Base-by-base conservation (phyloP, 2,329 filamentous ascomycete species). In the Penicillium sp. region DNA sequence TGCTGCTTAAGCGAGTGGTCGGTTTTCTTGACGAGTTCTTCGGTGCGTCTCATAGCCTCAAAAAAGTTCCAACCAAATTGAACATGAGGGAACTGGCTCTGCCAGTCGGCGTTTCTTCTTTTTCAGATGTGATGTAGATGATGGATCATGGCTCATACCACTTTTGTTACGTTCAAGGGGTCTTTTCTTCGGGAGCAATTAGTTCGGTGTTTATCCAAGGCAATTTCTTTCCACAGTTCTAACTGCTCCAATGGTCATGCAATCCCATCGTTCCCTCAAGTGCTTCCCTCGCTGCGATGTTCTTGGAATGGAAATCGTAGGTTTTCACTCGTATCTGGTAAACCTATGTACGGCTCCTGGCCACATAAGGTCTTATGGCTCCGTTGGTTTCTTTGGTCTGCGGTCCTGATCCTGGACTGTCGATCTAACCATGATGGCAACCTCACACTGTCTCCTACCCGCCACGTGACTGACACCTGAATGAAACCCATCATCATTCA, bases 1-100 rank as follows among this genome's bases (percentile, higher is more conserved):
- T 50, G 66, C 69, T 50, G 62, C 63, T 56, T 72, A 69, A 65
- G 57, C 55, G 52, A 30, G 32, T 51, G 40, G 51, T 55, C 43
- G 36, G 50, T 50, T 49, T 43, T 51, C 47, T 38, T 48, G 41
- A 36, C 35, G 36, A 45, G 38, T 44, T 37, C 34, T 41, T 39
- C 45, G 45, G 47, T 43, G 33, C 27, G 33, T 36, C 45, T 30
- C 37, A 41, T 21, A 43, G 25, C 25, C 14, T 31, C 44, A 33
- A 36, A 53, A 54, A 57, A 53, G 45, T 55, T 51, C 42, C 35
- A 47, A 35, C 37, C 49, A 55, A 54, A 52, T 49, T n/a, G 11
- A 37, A 31, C 37, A 52, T 48, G 54, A 54, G 55, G 51, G 49
- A 45, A 48, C 48, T 44, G 53, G 57, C 54, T 51, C 39, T 50